These are phyloP conservation scores for Saksenaea oblongispora DNA, from an alignment of 371 early-diverging fungal species.

Conservation along the genomic window DNA sequence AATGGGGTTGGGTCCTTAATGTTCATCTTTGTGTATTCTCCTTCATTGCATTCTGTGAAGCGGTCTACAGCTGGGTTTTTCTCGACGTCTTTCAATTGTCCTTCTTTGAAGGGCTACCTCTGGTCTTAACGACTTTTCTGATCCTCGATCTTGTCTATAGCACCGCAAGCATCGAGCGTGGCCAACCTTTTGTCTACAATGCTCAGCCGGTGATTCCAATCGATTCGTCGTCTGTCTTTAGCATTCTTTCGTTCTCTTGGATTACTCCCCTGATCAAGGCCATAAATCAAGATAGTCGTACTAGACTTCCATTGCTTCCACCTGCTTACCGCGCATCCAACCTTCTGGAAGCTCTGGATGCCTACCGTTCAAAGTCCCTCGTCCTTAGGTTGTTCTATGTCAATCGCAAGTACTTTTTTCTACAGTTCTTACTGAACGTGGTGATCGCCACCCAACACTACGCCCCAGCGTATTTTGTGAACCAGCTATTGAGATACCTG, in stretches of 20 bases:
- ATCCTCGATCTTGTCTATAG: conserved; percentile 15
- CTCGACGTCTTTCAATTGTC: not conserved
- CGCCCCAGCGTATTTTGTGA: conserved; percentile 24
- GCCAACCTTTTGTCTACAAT: conserved; percentile 17
- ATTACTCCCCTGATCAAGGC: conserved; percentile 21
- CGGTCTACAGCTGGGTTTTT: not conserved
- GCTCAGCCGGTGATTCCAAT: conserved; percentile 19
- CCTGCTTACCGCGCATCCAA: conserved; percentile 36
- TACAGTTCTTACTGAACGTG: conserved; percentile 7
- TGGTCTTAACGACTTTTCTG: not conserved
- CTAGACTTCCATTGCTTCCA: conserved; percentile 26
- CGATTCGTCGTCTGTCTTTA: conserved; percentile 20
- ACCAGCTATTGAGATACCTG: conserved; percentile 20
- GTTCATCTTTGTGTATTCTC: conserved; percentile 37
- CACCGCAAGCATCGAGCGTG: conserved; percentile 16
- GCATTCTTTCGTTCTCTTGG: conserved; percentile 27
- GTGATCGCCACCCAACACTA: conserved; percentile 15
- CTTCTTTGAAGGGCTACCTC: not conserved
- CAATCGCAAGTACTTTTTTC: not conserved
- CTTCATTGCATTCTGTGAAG: conserved; percentile 10
- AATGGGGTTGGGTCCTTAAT: conserved; percentile 42
- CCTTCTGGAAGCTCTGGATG: conserved; percentile 17
- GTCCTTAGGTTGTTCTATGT: not conserved
- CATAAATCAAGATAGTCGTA: conserved; percentile 22
- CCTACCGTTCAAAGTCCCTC: conserved; percentile 1